Evolutionary conservation across 148 eudicot species (phyloP).

Genomic region (Dysphania ambrosioides): DNA sequence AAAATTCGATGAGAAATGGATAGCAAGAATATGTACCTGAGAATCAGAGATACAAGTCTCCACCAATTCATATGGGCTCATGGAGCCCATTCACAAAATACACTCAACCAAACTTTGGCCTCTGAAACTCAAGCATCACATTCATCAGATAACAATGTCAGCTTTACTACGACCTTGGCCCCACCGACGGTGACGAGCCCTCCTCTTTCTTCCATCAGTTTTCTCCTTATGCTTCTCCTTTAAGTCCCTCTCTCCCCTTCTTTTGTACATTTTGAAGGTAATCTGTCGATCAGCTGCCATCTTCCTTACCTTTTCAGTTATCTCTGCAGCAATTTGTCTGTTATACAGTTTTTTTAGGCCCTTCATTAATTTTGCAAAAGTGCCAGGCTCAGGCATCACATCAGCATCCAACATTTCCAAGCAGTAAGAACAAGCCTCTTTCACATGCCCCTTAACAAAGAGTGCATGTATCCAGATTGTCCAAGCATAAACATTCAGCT

Average conservation of each 20-base stretch:
- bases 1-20: background rate
- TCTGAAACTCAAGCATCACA: slow-evolving; percentile 1
- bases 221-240: slow-evolving; percentile 70
- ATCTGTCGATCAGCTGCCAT: slow-evolving; percentile 89
- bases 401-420: slow-evolving; percentile 89
- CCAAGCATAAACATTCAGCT: slow-evolving; percentile 86
- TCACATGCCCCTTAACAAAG: slow-evolving; percentile 76
- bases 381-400: slow-evolving; percentile 84
- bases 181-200: slow-evolving; percentile 68
- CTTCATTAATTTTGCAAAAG: slow-evolving; percentile 87
- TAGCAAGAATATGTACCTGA: slow-evolving; percentile 4
- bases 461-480: slow-evolving; percentile 97
- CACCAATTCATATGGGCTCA: background rate
- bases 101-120: background rate
- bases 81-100: background rate
- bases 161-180: slow-evolving; percentile 45
- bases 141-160: slow-evolving; percentile 31
- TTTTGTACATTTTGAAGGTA: slow-evolving; percentile 90
- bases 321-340: slow-evolving; percentile 87
- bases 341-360: slow-evolving; percentile 75
- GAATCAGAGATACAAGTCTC: background rate
- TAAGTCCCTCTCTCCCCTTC: slow-evolving; percentile 91
- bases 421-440: slow-evolving; percentile 91
- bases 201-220: slow-evolving; percentile 72
- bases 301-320: slow-evolving; percentile 84